Evolutionary conservation across 768 basidiomycete species (phyloP), one percentile per base, ranked within the genome.

Genomic region (Austroboletus eburneus): DNA sequence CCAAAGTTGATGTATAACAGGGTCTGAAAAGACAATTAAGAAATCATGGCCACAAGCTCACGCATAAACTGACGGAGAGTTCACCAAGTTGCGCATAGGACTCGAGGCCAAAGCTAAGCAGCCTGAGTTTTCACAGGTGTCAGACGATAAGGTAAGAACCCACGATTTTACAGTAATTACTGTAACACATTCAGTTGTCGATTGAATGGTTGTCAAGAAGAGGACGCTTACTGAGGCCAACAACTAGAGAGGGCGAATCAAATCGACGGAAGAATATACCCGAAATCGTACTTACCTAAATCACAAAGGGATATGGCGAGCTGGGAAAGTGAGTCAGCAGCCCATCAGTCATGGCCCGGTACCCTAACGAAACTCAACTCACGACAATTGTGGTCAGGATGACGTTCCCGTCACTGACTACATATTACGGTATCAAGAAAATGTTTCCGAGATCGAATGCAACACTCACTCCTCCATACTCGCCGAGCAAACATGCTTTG

Each of bases 1-100:
- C 70, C 74, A 47, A 82, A 80, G 48, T 75, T 72, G 45, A 76
- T 46, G 54, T 79, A 81, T 55, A 83, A 63, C 22, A 77, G 54
- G 24, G 45, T 61, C 81, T 84, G 18, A 50, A 27, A 20, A 27
- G n/a, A 3, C n/a, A 5, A 16, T 10, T 50, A 16, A 55, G 49
- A 18, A 32, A 45, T 16, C 5, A 30, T 20, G 16, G 13, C 17
- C 5, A 36, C 2, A 5, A 18, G 37, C 37, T 12, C 3, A 39
- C 13, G 4, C 4, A 10, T 16, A 27, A n/a, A 53, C 69, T 42
- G 49, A 76, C 78, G 23, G 73, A 70, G 4, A 75, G 54, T 8
- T 37, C 61, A 32, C 65, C 48, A 8, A 78, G 59, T n/a, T 72
- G 66, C 16, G 55, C 37, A 43, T 62, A 74, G 9, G 66, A 64